Base-by-base conservation (phyloP, 805 yeast genomes). In the Saccharomycopsis capsularis region DNA sequence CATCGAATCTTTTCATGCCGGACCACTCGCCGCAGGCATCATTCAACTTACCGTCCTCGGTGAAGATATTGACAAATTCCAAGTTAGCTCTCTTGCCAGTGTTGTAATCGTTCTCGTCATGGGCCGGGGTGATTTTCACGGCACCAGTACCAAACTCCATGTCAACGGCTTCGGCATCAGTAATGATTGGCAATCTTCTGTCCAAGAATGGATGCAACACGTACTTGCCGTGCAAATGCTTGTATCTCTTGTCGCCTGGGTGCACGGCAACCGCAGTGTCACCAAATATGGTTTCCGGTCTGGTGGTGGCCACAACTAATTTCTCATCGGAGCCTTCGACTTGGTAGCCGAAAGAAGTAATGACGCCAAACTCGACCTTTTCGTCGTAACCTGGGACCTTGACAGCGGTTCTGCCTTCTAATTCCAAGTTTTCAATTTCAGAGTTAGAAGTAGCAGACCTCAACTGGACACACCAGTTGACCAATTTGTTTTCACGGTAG, bases 81-180 rank as follows among this genome's bases (percentile, higher is more conserved):
- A 93, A 75, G 62, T 79, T 73, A 67, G 88, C 86, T 72, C 99
- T 89, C 72, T 86, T 90, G 73, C 99, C 99, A 47, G 96, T 88
- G 63, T 74, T 76, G 76, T 87, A 89, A 87, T 93, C 99, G 76
- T 93, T 93, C 61, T 81, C 85, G 70, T 93, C 99, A 68, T 93
- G 99, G 40, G 96, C 97, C 52, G 99, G 99, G 13, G 99, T 93
- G 65, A 93, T 93, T 71, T 93, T 93, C 55, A 93, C 99, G 43
- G 99, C 99, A 82, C 99, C 99, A 55, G 99, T 93, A 76, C 99
- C 99, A 59, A 93, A 93, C 67, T 86, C 95, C 98, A 93, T 93
- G 68, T 93, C 99, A 56, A 93, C 99, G 37, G 97, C 93, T 68
- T 87, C 95, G 36, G 81, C 64, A 65, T 93, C 99, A 46, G 89